Conservation (phyloP, 768 basidiomycete species). For the Suillus cothurnatus region DNA sequence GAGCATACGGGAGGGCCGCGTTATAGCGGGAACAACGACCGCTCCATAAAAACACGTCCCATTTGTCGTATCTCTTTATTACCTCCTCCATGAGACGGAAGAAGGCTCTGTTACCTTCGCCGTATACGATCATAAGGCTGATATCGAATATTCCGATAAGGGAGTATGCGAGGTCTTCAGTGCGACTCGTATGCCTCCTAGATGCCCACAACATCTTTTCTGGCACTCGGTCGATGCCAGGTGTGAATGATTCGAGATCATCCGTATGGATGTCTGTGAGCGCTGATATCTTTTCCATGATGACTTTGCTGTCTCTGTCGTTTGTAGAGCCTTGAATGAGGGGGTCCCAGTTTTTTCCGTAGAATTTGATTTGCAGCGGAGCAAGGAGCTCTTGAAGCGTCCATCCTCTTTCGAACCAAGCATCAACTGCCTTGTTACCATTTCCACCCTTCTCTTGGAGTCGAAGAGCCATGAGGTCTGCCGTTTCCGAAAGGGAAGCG, state of each 20-base stretch:
- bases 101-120: constrained; percentile 22
- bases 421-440: not conserved
- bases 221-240: constrained; percentile 9
- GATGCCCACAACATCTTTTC: constrained; percentile 21
- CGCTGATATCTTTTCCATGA: constrained; percentile 5
- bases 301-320: not conserved
- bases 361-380: constrained; percentile 20
- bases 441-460: not conserved
- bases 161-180: constrained; percentile 22
- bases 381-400: constrained; percentile 20
- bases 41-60: constrained; percentile 14
- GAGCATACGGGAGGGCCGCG: constrained; percentile 6
- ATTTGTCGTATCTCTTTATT: constrained; percentile 11
- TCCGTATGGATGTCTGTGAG: constrained; percentile 6
- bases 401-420: constrained; percentile 23
- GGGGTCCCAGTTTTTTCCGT: constrained; percentile 16
- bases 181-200: constrained; percentile 19
- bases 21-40: constrained; percentile 13
- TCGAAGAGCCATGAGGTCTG: not conserved
- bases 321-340: constrained; percentile 6
- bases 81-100: constrained; percentile 16
- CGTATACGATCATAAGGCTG: constrained; percentile 18
- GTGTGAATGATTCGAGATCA: constrained; percentile 10
- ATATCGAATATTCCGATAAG: constrained; percentile 20
- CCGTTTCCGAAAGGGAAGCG: constrained; percentile 12